These are phyloP conservation scores for Flaveria floridana DNA, from an alignment of 140 eudicot species.

Conservation along the genomic window DNA sequence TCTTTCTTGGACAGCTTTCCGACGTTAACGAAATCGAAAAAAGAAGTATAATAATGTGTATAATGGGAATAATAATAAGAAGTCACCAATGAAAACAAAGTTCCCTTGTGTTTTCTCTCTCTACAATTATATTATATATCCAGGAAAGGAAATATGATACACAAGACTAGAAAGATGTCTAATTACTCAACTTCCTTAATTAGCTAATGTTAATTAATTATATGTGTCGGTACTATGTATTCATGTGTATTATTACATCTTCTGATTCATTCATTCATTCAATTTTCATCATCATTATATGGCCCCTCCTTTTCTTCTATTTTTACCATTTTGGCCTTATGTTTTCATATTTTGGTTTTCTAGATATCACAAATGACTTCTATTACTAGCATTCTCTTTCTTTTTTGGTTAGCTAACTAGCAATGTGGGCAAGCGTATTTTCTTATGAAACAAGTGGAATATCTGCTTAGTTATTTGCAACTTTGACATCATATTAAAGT, in stretches of 20 bases:
- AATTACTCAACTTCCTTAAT: slow-evolving; percentile 66
- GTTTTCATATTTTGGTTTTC: neutral
- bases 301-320: neutral
- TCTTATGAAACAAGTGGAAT: no score
- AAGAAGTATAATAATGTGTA: slow-evolving; percentile 40
- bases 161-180: slow-evolving; percentile 51
- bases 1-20: slow-evolving; percentile 79
- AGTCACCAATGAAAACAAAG: slow-evolving; percentile 38
- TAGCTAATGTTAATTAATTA: slow-evolving; percentile 48
- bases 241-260: slow-evolving; percentile 20
- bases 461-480: no score
- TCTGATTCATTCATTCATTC: slow-evolving; percentile 48
- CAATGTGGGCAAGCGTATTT: no score
- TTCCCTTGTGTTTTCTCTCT: slow-evolving; percentile 34
- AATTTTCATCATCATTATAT: slow-evolving; percentile 32
- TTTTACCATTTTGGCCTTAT: slow-evolving; percentile 17
- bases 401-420: no score
- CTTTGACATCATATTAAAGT: no score
- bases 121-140: slow-evolving; percentile 42
- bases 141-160: slow-evolving; percentile 70
- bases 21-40: slow-evolving; percentile 96
- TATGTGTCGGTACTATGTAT: slow-evolving; percentile 40
- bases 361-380: neutral
- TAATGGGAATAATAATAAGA: slow-evolving; percentile 36
- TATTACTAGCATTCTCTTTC: neutral